Evolutionary conservation across 768 basidiomycete species (phyloP), one percentile per base, ranked within the genome.

Genomic region (Guyanaporus albipodus): DNA sequence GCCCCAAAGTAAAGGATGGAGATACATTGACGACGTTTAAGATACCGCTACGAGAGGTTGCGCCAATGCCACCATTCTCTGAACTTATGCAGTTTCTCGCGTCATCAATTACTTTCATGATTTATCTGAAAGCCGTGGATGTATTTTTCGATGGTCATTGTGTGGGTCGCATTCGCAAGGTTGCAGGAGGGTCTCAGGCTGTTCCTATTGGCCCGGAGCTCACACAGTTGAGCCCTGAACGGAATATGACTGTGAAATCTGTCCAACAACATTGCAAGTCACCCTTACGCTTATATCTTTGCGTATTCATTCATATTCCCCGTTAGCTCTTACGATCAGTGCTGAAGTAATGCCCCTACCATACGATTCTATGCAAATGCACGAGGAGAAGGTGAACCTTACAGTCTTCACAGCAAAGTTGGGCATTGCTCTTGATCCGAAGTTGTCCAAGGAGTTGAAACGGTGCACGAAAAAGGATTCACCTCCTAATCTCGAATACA

Each of bases 31-130:
- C 93, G 3, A 76, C 83, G 0, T 94, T 98, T 64, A 78, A 85
- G 47, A 89, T 98, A 85, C 72, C 74, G 4, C 75, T 95, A 1
- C 77, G 94, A 33, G 86, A 93, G 57, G 78, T 83, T 2, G 69
- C 73, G 2, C 78, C 87, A 0, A 82, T 93, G 40, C 90, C 89
- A 1, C 73, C 78, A 22, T 74, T 85, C 6, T 86, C 90, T 47
- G 90, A 95, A 52, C 82, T 98, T 50, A 80, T 86, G n/a, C 80
- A 87, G 17, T 96, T 98, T 64, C 74, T 98, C 18, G 76, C 84
- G 21, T 91, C 91, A 6, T 89, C 87, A 1, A 82, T 98, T 40
- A 91, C 91, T 0, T 97, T 98, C 69, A 96, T 95, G 85, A 70
- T 75, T 3, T 75, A 82, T 50, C 74, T 98, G 7, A 70, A 71